Percentiles rank a stretch among this genome's conserved stretches.
Conservation (phyloP, 73 alveolate genomes). For the Blepharisma stoltei region DNA sequence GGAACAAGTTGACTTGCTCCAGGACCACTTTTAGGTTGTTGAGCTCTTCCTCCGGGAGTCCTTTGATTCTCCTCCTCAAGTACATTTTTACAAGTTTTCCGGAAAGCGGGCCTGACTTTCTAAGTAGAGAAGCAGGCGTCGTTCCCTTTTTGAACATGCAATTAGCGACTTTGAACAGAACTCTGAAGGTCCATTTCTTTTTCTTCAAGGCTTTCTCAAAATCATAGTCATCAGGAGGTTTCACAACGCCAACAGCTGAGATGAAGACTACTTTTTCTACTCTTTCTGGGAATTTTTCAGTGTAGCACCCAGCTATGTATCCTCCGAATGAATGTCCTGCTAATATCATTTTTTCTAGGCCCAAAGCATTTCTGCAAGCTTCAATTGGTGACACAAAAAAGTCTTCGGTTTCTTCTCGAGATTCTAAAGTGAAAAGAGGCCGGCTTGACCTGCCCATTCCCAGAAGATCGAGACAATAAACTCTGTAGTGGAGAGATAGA, state of each 20-base stretch:
- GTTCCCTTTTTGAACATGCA: constrained; percentile 8
- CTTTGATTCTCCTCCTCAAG: constrained; percentile 9
- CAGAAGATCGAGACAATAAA: constrained; percentile 60
- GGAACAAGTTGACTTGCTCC: constrained; percentile 39
- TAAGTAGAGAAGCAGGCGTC: background rate
- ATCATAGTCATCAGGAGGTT: constrained; percentile 39
- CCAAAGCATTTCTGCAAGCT: constrained; percentile 46
- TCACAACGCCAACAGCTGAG: constrained; percentile 21
- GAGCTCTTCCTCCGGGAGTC: constrained; percentile 20
- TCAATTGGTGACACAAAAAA: constrained; percentile 74
- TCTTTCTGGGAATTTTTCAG: constrained; percentile 53
- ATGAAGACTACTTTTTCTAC: background rate
- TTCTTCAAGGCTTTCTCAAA: background rate
- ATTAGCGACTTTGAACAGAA: constrained; percentile 34
- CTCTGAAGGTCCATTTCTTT: background rate
- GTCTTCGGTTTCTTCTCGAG: constrained; percentile 57
- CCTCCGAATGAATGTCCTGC: constrained; percentile 89
- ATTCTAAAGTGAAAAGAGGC: constrained; percentile 37
- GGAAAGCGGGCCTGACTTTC: constrained; percentile 38
- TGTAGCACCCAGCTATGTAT: constrained; percentile 61
- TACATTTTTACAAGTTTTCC: background rate
- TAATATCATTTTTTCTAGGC: constrained; percentile 50
- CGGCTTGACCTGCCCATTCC: constrained; percentile 79
- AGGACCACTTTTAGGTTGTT: constrained; percentile 30
- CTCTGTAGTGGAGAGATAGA: constrained; percentile 44